Evolutionary conservation across 768 basidiomycete genomes (phyloP), one percentile per base, ranked within the genome.

Genomic region (Infundibulicybe gibba): DNA sequence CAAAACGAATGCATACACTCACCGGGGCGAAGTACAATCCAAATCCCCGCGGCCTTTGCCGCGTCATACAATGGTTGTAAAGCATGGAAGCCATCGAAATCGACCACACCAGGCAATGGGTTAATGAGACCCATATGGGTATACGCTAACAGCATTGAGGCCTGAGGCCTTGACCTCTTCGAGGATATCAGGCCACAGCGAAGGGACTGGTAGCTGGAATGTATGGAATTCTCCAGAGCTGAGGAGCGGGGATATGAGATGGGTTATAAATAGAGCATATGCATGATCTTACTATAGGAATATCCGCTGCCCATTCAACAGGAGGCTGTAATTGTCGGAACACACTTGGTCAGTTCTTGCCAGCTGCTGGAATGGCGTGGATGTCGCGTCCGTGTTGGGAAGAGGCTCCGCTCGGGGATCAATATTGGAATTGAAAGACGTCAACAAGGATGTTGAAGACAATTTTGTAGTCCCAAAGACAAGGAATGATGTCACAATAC

Each of bases 151-250:
- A 0, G 79, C 79, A 54, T 91, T 93, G 49, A 93, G 69, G 10
- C 90, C 90, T 0, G 86, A 81, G 4, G 88, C 90, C 56, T 88
- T 88, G 49, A 80, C 70, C 59, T 88, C 92, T 53, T 92, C 83
- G 35, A 92, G 76, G 42, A 92, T 81, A 56, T 91, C 90, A 11
- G 80, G 73, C 89, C 90, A 93, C 46, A 92, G 63, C 3, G 79
- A 79, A 13, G 85, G 87, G 0, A 90, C 84, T 9, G 88, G 90
- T 6, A 92, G 66, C 17, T 88, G 79, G 68, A 87, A 92, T 0
- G 87, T 80, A 56, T 91, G 90, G 61, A 90, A 89, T 61, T 91
- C 90, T 48, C 90, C 90, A 0, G 87, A 88, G 55, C 89, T 90
- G 49, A 6, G 34, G 35, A 10, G 30, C 32, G 3, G 35, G 25